Evolutionary conservation across 495 filamentous ascomycete species (phyloP).

Genomic region (Aspergillus panamensis): DNA sequence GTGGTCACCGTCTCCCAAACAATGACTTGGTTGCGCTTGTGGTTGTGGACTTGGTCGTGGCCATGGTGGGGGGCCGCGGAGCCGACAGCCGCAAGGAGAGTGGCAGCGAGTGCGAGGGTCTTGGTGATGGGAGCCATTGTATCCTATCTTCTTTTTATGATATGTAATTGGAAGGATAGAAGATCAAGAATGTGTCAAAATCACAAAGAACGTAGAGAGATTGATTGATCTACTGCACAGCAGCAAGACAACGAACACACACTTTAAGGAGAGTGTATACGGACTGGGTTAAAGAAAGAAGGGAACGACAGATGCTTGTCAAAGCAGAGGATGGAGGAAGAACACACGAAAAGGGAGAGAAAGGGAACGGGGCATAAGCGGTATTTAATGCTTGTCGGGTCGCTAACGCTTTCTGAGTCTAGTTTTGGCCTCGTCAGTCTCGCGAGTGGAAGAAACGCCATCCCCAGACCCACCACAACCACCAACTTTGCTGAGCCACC

Average conservation of each 20-base stretch:
- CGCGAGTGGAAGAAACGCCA: constrained; percentile 5
- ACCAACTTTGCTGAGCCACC: not conserved
- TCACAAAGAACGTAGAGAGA: constrained; percentile 12
- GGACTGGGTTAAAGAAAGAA: constrained; percentile 11
- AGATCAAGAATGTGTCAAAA: constrained; percentile 6
- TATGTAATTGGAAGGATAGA: constrained; percentile 7
- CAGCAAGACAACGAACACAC: constrained; percentile 23
- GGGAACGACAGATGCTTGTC: constrained; percentile 15
- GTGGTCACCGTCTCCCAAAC: constrained; percentile 30
- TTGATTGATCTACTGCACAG: constrained; percentile 36
- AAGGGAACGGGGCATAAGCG: constrained; percentile 12
- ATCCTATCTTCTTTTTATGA: constrained; percentile 14
- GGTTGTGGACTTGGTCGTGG: constrained; percentile 19
- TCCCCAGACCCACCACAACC: constrained; percentile 10
- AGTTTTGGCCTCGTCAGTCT: not conserved
- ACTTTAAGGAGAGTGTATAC: constrained; percentile 15
- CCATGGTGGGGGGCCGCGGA: constrained; percentile 30
- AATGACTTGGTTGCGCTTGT: constrained; percentile 39
- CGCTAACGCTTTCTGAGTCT: constrained; percentile 7
- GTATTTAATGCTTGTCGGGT: constrained; percentile 18
- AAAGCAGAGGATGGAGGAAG: constrained; percentile 15
- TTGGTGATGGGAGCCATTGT: constrained; percentile 45
- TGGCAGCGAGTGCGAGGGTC: constrained; percentile 40
- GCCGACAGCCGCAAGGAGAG: constrained; percentile 37
- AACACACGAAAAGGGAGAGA: constrained; percentile 3